Percentiles rank a stretch among this genome's conserved stretches.
Evolutionary conservation across 2,329 filamentous ascomycete genomes (phyloP).

Genomic region (Penicillium vulpinum): DNA sequence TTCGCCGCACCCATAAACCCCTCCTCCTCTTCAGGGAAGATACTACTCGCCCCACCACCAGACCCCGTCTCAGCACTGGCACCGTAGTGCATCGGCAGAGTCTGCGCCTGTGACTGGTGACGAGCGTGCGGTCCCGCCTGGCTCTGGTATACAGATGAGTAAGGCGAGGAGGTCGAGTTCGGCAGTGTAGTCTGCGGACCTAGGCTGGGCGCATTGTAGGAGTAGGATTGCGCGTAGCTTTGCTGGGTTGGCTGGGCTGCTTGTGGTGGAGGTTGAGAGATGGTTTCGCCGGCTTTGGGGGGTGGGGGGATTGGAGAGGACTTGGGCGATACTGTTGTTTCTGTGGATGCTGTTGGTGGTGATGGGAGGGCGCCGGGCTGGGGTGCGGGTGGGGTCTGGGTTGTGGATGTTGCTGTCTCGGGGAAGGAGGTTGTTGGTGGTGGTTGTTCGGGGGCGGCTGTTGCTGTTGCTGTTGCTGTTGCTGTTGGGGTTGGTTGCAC

Average conservation of each 20-base stretch:
- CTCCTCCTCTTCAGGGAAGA: conserved; percentile 33
- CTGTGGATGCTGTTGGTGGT: conserved; percentile 1
- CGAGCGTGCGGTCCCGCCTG: conserved; percentile 6
- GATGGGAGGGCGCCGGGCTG: conserved; percentile 36
- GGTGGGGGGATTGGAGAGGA: conserved; percentile 18
- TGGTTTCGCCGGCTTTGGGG: conserved; percentile 19
- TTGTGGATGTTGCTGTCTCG: conserved; percentile 7
- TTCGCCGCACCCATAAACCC: conserved; percentile 42
- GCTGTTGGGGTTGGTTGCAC: conserved; percentile 1
- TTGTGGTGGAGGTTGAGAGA: not conserved
- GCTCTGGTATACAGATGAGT: conserved; percentile 29
- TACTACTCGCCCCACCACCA: conserved; percentile 17
- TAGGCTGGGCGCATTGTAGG: conserved; percentile 6
- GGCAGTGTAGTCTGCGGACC: conserved; percentile 6
- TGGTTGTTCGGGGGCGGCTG: conserved; percentile 1
- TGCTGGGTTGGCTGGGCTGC: not conserved
- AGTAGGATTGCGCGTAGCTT: conserved; percentile 15
- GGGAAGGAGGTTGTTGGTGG: conserved; percentile 15
- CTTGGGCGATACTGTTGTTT: conserved; percentile 4
- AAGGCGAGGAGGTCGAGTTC: conserved; percentile 29
- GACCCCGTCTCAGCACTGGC: not conserved
- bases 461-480: conserved; percentile 5
- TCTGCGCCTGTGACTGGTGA: conserved; percentile 5
- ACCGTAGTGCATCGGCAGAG: conserved; percentile 18
- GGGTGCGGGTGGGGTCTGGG: conserved; percentile 37